Evolutionary conservation across 1,284 basidiomycete species (phyloP).

Genomic region (Ustilago xerochloae): DNA sequence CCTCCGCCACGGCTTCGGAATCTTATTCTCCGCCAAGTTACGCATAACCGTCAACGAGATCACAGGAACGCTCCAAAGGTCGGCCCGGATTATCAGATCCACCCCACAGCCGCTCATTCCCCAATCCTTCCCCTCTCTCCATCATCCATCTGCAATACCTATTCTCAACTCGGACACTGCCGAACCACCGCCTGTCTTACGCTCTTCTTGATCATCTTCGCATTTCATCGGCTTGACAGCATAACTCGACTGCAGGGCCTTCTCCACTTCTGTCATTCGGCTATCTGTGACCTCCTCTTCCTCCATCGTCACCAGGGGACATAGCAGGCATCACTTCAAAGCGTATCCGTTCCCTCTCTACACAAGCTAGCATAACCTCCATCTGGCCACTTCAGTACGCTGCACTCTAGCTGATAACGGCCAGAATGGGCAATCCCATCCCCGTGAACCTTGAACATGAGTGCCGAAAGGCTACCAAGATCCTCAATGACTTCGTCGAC

Average conservation of each 20-base stretch:
- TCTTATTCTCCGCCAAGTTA: constrained; percentile 8
- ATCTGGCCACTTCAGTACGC: too few relatives aligned
- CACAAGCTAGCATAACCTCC: background rate
- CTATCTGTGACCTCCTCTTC: too few relatives aligned
- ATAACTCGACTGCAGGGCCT: background rate
- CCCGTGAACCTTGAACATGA: constrained; percentile 71
- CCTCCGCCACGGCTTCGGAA: background rate
- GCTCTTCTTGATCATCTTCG: background rate
- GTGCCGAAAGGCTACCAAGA: constrained; percentile 71
- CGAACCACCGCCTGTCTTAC: background rate
- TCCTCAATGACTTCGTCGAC: constrained; percentile 63
- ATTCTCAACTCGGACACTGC: background rate
- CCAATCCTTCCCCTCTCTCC: background rate
- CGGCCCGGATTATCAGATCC: constrained; percentile 4
- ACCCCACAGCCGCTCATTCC: background rate
- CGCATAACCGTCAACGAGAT: background rate
- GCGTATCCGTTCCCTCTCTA: background rate
- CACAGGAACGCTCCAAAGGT: too few relatives aligned
- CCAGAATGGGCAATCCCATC: constrained; percentile 65
- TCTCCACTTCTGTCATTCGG: background rate
- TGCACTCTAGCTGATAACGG: too few relatives aligned
- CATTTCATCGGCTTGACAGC: background rate
- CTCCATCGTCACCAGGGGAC: too few relatives aligned
- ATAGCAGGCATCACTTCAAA: too few relatives aligned
- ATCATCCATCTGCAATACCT: background rate